Evolutionary conservation across 2,329 filamentous ascomycete genomes (phyloP), one percentile per base, ranked within the genome.

Genomic region (Lojkania enalia): DNA sequence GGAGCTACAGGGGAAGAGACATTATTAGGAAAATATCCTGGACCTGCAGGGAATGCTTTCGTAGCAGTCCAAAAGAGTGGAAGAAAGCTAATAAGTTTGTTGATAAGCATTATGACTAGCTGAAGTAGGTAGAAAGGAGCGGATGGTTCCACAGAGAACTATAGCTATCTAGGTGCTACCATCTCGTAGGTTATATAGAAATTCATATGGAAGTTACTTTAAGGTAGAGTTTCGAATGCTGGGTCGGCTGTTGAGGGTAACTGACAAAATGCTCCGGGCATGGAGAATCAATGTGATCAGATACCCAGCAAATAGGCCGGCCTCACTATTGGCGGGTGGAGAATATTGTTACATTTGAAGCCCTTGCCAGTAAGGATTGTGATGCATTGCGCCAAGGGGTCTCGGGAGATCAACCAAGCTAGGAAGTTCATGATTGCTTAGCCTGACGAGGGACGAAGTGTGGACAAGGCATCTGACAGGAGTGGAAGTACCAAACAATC

Each of bases 341-440:
- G 23, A 35, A 51, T 45, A 55, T 55, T 53, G 55, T 60, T 61
- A 44, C 55, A 62, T 52, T 44, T 43, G 18, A 35, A 31, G 19
- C 31, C 45, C 40, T 47, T 42, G 35, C 42, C 39, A 51, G 44
- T 39, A 14, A 33, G n/a, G 21, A 15, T 40, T 33, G 43, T 46
- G 29, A 21, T 42, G 36, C 31, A 42, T 37, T 36, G 38, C 30
- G 33, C 51, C 47, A 37, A 51, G 46, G 15, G 20, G 35, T 18
- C 38, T n/a, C 58, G 58, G 61, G 40, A 57, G 49, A 57, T 52
- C 52, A 50, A 35, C 61, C 61, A 36, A 58, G 54, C 55, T 50
- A 52, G 57, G 58, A 55, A 66, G 52, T 49, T 58, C 36, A 43
- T 19, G 37, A 38, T 19, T 49, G 33, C 42, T 35, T 51, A 37